A percentile compares a stretch with the other conserved stretches of the same genome.
These are phyloP conservation scores for Xanthoconium stramineum DNA, from an alignment of 768 basidiomycete species.

Conservation along the genomic window DNA sequence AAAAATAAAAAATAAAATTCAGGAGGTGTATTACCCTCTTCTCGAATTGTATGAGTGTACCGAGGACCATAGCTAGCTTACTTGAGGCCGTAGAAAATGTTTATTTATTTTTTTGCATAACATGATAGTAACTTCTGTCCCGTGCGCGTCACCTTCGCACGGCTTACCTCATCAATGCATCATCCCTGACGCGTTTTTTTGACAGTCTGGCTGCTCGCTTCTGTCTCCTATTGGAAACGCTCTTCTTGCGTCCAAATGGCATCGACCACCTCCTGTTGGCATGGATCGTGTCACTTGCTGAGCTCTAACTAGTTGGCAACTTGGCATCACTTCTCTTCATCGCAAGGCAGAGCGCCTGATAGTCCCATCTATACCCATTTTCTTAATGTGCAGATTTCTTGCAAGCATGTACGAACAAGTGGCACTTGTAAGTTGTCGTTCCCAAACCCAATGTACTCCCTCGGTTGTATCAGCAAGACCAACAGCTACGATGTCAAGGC, in stretches of 20 bases:
- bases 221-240: constrained; percentile 82
- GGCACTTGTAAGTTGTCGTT: constrained; percentile 83
- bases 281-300: constrained; percentile 56
- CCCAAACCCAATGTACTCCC: constrained; percentile 87
- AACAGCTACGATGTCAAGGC: constrained; percentile 86
- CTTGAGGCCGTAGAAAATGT: too few species aligned
- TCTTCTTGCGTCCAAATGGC: constrained; percentile 87
- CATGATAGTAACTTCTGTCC: too few species aligned
- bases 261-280: constrained; percentile 68
- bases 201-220: too few species aligned
- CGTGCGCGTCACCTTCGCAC: too few species aligned
- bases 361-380: constrained; percentile 82
- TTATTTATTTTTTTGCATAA: too few species aligned
- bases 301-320: constrained; percentile 91
- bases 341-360: constrained; percentile 93
- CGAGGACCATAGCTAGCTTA: too few species aligned
- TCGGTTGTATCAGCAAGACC: constrained; percentile 88
- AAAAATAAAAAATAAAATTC: too few species aligned
- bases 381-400: constrained; percentile 75
- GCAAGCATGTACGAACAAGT: constrained; percentile 78
- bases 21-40: too few species aligned
- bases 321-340: constrained; percentile 61
- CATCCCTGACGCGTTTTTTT: too few species aligned
- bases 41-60: too few species aligned
- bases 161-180: too few species aligned